phyloP scores from a whole-genome alignment of 306 rosid genomes.

The Castanea crenata region DNA sequence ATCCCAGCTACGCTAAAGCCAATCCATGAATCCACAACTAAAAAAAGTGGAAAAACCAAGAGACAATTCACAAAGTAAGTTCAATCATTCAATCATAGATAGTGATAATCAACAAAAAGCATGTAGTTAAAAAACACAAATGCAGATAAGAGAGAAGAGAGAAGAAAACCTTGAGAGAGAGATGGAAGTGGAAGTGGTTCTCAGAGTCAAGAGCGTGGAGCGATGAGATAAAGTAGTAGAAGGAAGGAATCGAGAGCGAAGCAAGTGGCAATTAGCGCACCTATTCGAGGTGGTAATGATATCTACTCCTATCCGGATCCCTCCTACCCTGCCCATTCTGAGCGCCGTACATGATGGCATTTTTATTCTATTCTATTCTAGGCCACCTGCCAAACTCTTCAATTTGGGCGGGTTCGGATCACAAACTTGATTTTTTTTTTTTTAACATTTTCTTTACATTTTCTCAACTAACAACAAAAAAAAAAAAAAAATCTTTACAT shows the following conservation, averaged over 20 bases:
- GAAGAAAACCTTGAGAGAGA: slow-evolving; percentile 11
- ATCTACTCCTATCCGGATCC: background rate
- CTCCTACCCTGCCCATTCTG: slow-evolving; percentile 13
- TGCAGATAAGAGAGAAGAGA: background rate
- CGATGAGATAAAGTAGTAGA: background rate
- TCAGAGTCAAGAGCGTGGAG: background rate
- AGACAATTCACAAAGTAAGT: background rate
- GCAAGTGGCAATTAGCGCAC: slow-evolving; percentile 1
- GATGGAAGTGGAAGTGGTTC: too few species aligned
- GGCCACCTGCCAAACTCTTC: too few species aligned
- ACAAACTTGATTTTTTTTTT: too few species aligned
- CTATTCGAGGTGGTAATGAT: background rate
- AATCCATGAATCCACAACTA: background rate
- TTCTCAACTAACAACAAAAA: too few species aligned
- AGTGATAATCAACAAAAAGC: background rate
- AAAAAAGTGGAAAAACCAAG: background rate
- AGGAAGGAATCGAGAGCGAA: slow-evolving; percentile 9
- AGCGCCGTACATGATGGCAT: background rate
- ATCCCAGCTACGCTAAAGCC: background rate
- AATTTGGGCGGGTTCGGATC: too few species aligned
- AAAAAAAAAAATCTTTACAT: too few species aligned
- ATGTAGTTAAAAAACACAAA: background rate
- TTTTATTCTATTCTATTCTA: background rate
- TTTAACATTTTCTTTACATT: too few species aligned
- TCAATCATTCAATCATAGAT: background rate